These are phyloP conservation scores for Phytopythium delawarense DNA, from an alignment of 352 stramenopile genomes.

Conservation along the genomic window DNA sequence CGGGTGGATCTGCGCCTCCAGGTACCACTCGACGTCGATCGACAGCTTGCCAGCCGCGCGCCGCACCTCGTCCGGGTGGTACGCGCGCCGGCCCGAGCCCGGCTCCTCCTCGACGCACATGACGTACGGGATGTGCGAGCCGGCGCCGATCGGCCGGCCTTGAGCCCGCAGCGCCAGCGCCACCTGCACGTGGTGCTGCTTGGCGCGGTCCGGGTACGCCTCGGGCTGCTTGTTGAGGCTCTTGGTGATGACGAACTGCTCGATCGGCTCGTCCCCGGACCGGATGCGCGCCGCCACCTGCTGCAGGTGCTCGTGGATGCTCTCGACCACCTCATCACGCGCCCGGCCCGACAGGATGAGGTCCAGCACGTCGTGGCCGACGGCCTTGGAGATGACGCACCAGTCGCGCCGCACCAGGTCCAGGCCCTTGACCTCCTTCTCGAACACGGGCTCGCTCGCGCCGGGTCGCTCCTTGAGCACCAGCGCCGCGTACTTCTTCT, in stretches of 20 bases:
- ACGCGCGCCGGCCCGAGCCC: conserved; percentile 65
- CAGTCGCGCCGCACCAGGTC: conserved; percentile 98
- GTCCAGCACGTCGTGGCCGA: conserved; percentile 96
- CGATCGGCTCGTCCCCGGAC: conserved; percentile 91
- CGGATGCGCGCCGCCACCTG: conserved; percentile 92
- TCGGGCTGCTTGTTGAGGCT: conserved; percentile 98
- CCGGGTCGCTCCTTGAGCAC: conserved; percentile 83
- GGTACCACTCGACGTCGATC: conserved; percentile 97
- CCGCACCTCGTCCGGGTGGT: conserved; percentile 86
- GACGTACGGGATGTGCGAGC: conserved; percentile 99
- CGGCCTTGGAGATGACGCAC: conserved; percentile 98
- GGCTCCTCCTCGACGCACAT: conserved; percentile 90
- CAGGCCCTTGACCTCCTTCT: conserved; percentile 98
- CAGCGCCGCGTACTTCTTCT: conserved; percentile 99
- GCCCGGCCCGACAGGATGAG: conserved; percentile 95
- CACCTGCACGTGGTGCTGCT: conserved; percentile 97
- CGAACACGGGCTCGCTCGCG: conserved; percentile 60
- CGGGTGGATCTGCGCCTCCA: conserved; percentile 95
- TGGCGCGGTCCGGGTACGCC: conserved; percentile 96
- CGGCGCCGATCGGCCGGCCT: conserved; percentile 95
- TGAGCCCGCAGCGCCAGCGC: conserved; percentile 93
- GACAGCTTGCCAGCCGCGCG: conserved; percentile 76
- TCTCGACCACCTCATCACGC: conserved; percentile 95
- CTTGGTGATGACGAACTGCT: conserved; percentile 99
- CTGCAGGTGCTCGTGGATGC: conserved; percentile 95